phyloP scores from a whole-genome alignment of 2,329 filamentous ascomycete species.

The Aspergillus glaucus region DNA sequence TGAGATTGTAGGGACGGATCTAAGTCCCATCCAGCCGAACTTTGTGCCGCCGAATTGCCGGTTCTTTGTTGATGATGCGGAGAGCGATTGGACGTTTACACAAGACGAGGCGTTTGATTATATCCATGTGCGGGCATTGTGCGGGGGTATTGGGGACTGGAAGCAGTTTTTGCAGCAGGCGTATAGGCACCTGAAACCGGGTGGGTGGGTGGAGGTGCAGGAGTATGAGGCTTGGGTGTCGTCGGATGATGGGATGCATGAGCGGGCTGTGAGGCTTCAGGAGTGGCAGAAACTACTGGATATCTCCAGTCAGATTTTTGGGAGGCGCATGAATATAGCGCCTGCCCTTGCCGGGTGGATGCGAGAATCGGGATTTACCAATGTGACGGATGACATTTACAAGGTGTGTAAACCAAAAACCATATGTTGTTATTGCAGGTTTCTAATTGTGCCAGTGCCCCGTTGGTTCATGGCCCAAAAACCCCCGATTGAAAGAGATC shows the following conservation, averaged over 20 bases:
- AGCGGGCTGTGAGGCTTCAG: constrained; percentile 16
- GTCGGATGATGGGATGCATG: constrained; percentile 29
- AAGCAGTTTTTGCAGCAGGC: constrained; percentile 23
- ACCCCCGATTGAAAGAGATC: constrained; percentile 28
- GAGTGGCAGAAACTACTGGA: constrained; percentile 27
- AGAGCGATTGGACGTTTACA: constrained; percentile 35
- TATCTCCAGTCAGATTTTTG: constrained; percentile 25
- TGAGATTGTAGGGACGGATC: constrained; percentile 31
- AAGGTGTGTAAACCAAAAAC: constrained; percentile 19
- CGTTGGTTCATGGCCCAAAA: constrained; percentile 30
- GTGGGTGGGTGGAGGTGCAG: constrained; percentile 33
- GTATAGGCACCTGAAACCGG: constrained; percentile 26
- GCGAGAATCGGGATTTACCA: constrained; percentile 24
- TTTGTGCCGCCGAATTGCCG: constrained; percentile 45
- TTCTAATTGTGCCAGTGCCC: constrained; percentile 21
- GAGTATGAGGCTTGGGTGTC: constrained; percentile 23
- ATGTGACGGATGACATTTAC: constrained; percentile 29
- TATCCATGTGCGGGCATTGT: constrained; percentile 33
- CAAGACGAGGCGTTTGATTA: constrained; percentile 35
- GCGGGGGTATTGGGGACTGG: constrained; percentile 34
- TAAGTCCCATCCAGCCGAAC: constrained; percentile 30
- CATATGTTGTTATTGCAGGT: not conserved
- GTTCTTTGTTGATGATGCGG: constrained; percentile 44
- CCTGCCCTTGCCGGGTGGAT: constrained; percentile 21
- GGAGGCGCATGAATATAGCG: constrained; percentile 31